Evolutionary conservation across 768 basidiomycete genomes (phyloP).

Genomic region (Rhodosporidiobolus sp.): DNA sequence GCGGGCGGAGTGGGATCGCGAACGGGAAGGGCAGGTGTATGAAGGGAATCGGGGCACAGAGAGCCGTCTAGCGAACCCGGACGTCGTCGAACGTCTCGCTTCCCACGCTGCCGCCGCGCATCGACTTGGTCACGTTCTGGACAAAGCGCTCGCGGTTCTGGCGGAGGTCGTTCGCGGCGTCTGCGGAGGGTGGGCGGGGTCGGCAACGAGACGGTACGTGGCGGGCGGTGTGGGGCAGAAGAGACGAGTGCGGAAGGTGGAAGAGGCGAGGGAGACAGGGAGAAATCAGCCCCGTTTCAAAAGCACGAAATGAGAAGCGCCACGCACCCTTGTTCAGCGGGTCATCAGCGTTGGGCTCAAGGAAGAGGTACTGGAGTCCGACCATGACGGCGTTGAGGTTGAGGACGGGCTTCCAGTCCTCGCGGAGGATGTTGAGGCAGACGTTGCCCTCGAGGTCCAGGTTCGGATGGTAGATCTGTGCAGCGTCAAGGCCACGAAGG

Average conservation of each 20-base stretch:
- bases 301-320: background rate
- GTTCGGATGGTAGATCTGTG: conserved; percentile 96
- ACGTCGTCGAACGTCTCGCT: conserved; percentile 79
- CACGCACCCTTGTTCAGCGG: conserved; percentile 93
- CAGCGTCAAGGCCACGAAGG: background rate
- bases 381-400: conserved; percentile 98
- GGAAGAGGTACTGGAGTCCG: conserved; percentile 93
- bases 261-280: background rate
- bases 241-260: background rate
- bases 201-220: too few species aligned
- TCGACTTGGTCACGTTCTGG: conserved; percentile 77
- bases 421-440: conserved; percentile 94
- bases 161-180: conserved; percentile 91
- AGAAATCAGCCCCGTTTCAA: background rate
- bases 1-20: background rate
- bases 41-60: background rate
- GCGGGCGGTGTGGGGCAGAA: too few species aligned
- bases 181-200: conserved; percentile 53
- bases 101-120: conserved; percentile 76
- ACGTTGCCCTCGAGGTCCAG: conserved; percentile 98
- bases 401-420: conserved; percentile 99
- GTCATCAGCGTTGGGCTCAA: conserved; percentile 98
- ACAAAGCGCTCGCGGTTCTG: conserved; percentile 80
- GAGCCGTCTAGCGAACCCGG: background rate
- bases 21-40: background rate